These are phyloP conservation scores for Candida pseudoglaebosa DNA, from an alignment of 805 yeast species.

Conservation along the genomic window DNA sequence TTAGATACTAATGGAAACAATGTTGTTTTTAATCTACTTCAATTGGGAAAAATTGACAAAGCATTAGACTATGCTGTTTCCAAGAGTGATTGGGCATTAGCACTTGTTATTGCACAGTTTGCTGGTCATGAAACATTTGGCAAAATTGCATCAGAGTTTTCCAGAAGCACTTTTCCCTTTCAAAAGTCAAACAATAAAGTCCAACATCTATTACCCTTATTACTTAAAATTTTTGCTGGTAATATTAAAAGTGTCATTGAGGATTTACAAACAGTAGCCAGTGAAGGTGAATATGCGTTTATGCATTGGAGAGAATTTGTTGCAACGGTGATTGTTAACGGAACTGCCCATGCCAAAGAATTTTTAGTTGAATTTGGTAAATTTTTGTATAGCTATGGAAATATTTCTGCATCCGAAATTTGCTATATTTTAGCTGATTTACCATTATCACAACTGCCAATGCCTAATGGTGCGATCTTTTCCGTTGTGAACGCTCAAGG, in stretches of 20 bases:
- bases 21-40: constrained; percentile 36
- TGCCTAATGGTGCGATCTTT: constrained; percentile 31
- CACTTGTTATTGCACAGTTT: constrained; percentile 65
- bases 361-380: constrained; percentile 52
- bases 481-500: constrained; percentile 34
- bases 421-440: constrained; percentile 46
- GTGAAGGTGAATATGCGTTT: constrained; percentile 46
- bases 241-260: constrained; percentile 50
- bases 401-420: constrained; percentile 37
- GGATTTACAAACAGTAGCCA: constrained; percentile 40
- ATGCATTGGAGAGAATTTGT: constrained; percentile 50
- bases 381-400: constrained; percentile 32
- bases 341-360: constrained; percentile 21
- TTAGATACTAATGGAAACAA: constrained; percentile 36
- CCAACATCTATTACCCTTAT: constrained; percentile 46
- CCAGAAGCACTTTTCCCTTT: constrained; percentile 42
- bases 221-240: constrained; percentile 65
- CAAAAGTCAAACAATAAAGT: constrained; percentile 37
- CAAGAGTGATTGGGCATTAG: constrained; percentile 71
- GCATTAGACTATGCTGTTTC: constrained; percentile 64
- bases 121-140: constrained; percentile 61
- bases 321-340: constrained; percentile 34
- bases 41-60: constrained; percentile 59
- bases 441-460: constrained; percentile 32
- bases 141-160: constrained; percentile 54